phyloP scores from a whole-genome alignment of 371 early-diverging fungal species.

The Rhizopus arrhizus region DNA sequence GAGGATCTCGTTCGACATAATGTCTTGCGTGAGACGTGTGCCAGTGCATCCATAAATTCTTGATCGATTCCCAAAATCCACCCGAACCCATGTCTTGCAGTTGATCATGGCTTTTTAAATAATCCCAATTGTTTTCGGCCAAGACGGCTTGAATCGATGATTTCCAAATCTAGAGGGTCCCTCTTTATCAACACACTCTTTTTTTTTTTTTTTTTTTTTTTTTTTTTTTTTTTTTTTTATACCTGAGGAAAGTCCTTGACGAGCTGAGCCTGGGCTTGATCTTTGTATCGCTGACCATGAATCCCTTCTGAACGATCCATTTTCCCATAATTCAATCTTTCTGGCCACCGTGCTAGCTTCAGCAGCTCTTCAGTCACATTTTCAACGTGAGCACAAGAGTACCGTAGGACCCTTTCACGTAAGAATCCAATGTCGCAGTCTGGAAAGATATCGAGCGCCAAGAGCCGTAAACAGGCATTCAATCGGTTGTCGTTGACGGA shows the following conservation, averaged over 20 bases:
- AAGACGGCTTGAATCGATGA: constrained; percentile 59
- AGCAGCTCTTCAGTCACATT: constrained; percentile 37
- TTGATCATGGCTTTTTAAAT: constrained; percentile 40
- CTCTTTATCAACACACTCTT: too few species aligned
- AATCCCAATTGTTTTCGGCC: constrained; percentile 63
- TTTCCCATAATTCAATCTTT: constrained; percentile 38
- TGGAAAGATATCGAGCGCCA: constrained; percentile 59
- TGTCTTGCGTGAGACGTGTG: constrained; percentile 3
- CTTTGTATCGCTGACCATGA: constrained; percentile 37
- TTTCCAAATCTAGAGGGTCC: constrained; percentile 40
- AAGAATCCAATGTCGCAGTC: constrained; percentile 47
- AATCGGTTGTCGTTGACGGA: constrained; percentile 16
- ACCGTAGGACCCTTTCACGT: constrained; percentile 33
- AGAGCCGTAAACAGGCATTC: constrained; percentile 39
- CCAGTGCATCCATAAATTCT: constrained; percentile 46
- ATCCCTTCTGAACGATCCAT: constrained; percentile 42
- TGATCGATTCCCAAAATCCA: constrained; percentile 44
- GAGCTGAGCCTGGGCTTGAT: constrained; percentile 37
- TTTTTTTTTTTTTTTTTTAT: constrained; percentile 6
- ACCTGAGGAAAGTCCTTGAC: constrained; percentile 47
- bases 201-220: constrained; percentile 5
- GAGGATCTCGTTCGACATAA: neutral
- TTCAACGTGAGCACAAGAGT: constrained; percentile 42
- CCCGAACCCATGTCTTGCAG: constrained; percentile 45
- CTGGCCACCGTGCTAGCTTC: constrained; percentile 24